These are phyloP conservation scores for Pythium apleroticum DNA, from an alignment of 352 stramenopile species.

Conservation along the genomic window DNA sequence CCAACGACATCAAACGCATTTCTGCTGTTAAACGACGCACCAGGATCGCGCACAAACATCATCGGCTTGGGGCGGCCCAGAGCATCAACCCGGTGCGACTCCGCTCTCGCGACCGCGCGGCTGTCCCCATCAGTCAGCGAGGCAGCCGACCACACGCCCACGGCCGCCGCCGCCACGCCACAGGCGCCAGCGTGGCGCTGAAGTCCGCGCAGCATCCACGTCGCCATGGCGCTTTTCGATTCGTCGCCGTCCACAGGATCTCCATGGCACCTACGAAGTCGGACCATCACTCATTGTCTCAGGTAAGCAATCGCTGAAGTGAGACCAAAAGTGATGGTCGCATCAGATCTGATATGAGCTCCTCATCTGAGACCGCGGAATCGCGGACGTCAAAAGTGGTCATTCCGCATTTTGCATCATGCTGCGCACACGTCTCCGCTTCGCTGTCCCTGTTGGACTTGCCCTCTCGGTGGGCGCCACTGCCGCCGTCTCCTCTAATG, in stretches of 20 bases:
- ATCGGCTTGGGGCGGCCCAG: too few species aligned
- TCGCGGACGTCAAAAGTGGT: neutral
- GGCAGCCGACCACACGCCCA: neutral
- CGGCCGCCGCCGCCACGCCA: neutral
- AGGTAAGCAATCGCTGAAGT: neutral
- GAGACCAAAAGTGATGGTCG: constrained; percentile 15
- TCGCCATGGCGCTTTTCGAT: constrained; percentile 2
- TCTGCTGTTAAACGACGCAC: constrained; percentile 17
- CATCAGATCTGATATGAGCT: neutral
- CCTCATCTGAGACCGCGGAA: neutral
- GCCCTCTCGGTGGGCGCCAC: constrained; percentile 5
- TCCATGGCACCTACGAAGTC: neutral
- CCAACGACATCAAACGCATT: too few species aligned
- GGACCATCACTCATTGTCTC: neutral
- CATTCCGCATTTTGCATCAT: constrained; percentile 11
- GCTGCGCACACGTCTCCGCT: constrained; percentile 17
- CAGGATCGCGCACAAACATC: constrained; percentile 43
- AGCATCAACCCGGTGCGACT: neutral
- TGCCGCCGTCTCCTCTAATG: neutral
- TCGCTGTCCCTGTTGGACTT: constrained; percentile 10
- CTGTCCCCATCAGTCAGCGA: neutral
- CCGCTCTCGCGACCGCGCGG: neutral
- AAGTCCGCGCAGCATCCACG: constrained; percentile 7
- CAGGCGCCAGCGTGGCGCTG: constrained; percentile 12
- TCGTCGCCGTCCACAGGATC: neutral